A percentile compares a stretch with the other conserved stretches of the same genome.
These are phyloP conservation scores for Xylariaceae sp. DNA, from an alignment of 2,329 filamentous ascomycete genomes.

Conservation along the genomic window DNA sequence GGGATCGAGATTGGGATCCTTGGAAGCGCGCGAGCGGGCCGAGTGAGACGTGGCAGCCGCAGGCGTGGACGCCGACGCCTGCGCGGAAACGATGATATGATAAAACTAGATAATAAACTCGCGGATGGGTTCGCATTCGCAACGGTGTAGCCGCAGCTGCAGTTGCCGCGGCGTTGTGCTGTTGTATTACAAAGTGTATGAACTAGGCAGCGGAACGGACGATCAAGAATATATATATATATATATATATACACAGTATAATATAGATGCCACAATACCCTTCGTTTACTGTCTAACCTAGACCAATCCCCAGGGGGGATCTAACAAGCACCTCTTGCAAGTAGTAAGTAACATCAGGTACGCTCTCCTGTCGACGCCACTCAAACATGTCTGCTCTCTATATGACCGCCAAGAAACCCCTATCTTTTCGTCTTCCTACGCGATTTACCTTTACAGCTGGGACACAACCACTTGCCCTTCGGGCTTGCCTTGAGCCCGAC, in stretches of 20 bases:
- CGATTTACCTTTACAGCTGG: conserved; percentile 11
- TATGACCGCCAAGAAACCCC: conserved; percentile 5
- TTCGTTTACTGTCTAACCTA: too few species aligned
- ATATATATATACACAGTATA: conserved; percentile 2
- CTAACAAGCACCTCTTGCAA: too few species aligned
- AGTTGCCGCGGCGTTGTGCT: too few species aligned
- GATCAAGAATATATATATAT: not conserved
- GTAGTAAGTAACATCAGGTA: not conserved
- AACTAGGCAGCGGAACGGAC: conserved; percentile 2
- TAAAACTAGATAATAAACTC: too few species aligned
- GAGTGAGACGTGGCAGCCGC: conserved; percentile 69
- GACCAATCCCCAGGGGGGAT: too few species aligned
- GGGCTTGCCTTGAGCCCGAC: conserved; percentile 22
- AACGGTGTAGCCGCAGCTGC: not conserved
- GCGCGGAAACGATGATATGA: conserved; percentile 39
- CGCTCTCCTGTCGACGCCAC: not conserved
- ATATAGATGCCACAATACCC: conserved; percentile 4
- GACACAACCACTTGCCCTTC: conserved; percentile 21
- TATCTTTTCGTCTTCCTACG: conserved; percentile 5
- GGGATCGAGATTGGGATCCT: conserved; percentile 47
- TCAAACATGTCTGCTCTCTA: not conserved
- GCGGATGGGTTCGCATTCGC: too few species aligned
- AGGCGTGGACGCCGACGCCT: conserved; percentile 59
- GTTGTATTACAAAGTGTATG: conserved; percentile 17
- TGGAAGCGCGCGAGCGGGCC: conserved; percentile 62